Conservation (phyloP, 2,329 filamentous ascomycete genomes). For the Alternaria sp. region DNA sequence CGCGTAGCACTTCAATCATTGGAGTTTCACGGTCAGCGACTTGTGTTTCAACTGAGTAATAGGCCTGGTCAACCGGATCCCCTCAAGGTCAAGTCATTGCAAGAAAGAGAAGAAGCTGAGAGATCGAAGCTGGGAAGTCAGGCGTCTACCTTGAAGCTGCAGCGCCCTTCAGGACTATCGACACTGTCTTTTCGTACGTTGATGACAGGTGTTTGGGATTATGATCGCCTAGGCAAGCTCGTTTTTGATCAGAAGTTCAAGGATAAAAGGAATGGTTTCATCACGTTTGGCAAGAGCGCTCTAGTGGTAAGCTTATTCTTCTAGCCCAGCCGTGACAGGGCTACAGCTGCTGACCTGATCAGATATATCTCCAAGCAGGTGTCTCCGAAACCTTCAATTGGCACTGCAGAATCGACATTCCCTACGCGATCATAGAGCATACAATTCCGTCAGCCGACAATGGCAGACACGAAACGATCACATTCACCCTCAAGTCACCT, state of each 20-base stretch:
- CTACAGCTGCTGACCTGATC: neutral
- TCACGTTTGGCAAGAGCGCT: constrained; percentile 49
- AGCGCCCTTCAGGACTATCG: constrained; percentile 21
- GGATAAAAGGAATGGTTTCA: constrained; percentile 53
- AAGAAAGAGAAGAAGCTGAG: constrained; percentile 34
- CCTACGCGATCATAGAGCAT: constrained; percentile 54
- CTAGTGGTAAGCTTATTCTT: constrained; percentile 28
- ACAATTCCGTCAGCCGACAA: constrained; percentile 41
- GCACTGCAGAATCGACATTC: constrained; percentile 53
- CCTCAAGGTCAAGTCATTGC: constrained; percentile 33
- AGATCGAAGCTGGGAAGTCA: constrained; percentile 20
- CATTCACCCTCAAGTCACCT: constrained; percentile 50
- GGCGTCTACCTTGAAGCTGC: constrained; percentile 3
- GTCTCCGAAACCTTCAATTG: constrained; percentile 18
- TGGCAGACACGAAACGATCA: constrained; percentile 34
- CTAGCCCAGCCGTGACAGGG: neutral
- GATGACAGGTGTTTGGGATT: constrained; percentile 56
- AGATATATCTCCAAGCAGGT: constrained; percentile 24
- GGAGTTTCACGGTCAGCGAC: constrained; percentile 14
- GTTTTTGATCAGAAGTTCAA: constrained; percentile 55
- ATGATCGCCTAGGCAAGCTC: constrained; percentile 38
- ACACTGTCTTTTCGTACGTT: constrained; percentile 40
- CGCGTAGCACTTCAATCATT: constrained; percentile 14
- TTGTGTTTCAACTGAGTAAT: constrained; percentile 29
- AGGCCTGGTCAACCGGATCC: constrained; percentile 34